Evolutionary conservation across 805 yeast species (phyloP).

Genomic region (Pichia eremophila): DNA sequence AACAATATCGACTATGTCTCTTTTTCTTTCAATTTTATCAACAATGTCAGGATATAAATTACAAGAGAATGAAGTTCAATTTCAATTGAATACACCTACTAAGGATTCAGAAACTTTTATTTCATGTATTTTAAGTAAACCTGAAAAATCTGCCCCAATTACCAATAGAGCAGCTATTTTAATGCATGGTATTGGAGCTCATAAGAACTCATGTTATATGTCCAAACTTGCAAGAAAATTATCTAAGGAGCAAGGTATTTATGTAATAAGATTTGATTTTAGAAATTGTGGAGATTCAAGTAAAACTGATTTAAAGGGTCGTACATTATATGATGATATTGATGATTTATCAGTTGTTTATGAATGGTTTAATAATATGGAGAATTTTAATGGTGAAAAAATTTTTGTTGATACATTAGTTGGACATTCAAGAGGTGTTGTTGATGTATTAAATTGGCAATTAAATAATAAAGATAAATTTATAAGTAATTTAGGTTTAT

Average conservation of each 20-base stretch:
- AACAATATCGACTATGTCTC: no score
- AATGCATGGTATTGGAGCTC: conserved; percentile 83
- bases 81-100: conserved; percentile 9
- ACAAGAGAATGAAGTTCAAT: conserved; percentile 10
- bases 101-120: conserved; percentile 6
- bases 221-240: conserved; percentile 49
- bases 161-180: conserved; percentile 37
- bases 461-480: conserved; percentile 23
- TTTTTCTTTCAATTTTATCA: no score
- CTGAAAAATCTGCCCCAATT: conserved; percentile 10
- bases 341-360: conserved; percentile 52
- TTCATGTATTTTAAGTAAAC: conserved; percentile 16
- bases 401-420: conserved; percentile 49
- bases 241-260: conserved; percentile 50
- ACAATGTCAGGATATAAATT: conserved; percentile 9
- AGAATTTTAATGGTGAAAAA: conserved; percentile 25
- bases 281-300: conserved; percentile 73
- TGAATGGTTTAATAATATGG: conserved; percentile 23
- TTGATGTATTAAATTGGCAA: conserved; percentile 71
- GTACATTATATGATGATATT: conserved; percentile 55
- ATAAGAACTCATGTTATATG: conserved; percentile 71
- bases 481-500: conserved; percentile 61
- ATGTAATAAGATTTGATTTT: conserved; percentile 71
- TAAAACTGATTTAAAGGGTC: conserved; percentile 41
- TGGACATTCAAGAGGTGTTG: conserved; percentile 75